Percentiles rank a stretch among this genome's conserved stretches.
Conservation (phyloP, 352 stramenopile species). For the Phytophthora boehmeriae region DNA sequence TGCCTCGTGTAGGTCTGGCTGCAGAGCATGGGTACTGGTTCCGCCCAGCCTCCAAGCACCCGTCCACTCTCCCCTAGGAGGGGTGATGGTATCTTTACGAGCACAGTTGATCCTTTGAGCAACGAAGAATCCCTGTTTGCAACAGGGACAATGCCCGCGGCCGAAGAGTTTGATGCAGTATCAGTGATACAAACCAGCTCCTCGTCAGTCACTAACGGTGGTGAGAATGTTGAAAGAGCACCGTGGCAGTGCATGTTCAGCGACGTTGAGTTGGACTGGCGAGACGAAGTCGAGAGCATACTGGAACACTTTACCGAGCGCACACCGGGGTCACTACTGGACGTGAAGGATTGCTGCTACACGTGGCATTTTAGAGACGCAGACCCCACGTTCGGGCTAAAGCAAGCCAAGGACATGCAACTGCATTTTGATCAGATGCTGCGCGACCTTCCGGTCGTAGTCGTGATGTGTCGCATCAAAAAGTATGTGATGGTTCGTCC, state of each 20-base stretch:
- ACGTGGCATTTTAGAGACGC: constrained; percentile 90
- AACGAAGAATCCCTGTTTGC: constrained; percentile 15
- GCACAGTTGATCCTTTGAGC: neutral
- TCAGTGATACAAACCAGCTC: constrained; percentile 12
- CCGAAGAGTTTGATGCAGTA: constrained; percentile 19
- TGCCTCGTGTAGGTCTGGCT: constrained; percentile 76
- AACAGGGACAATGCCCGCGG: constrained; percentile 9
- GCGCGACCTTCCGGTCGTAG: constrained; percentile 76
- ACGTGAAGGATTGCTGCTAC: constrained; percentile 88
- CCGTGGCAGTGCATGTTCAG: constrained; percentile 87
- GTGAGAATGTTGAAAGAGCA: constrained; percentile 35
- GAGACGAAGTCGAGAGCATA: constrained; percentile 80
- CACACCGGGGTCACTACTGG: constrained; percentile 83
- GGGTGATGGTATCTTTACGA: constrained; percentile 2
- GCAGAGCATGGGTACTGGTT: constrained; percentile 87
- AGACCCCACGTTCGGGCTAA: constrained; percentile 84
- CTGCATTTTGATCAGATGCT: constrained; percentile 92
- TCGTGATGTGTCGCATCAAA: constrained; percentile 90
- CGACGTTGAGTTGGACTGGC: constrained; percentile 81
- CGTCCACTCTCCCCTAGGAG: constrained; percentile 26
- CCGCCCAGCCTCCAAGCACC: constrained; percentile 65
- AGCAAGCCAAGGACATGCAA: constrained; percentile 89
- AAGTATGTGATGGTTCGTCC: constrained; percentile 90
- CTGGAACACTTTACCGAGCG: constrained; percentile 89
- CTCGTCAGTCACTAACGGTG: constrained; percentile 15